Conservation (phyloP, 139 green algal genomes). For the Chlamydomonas sp. region DNA sequence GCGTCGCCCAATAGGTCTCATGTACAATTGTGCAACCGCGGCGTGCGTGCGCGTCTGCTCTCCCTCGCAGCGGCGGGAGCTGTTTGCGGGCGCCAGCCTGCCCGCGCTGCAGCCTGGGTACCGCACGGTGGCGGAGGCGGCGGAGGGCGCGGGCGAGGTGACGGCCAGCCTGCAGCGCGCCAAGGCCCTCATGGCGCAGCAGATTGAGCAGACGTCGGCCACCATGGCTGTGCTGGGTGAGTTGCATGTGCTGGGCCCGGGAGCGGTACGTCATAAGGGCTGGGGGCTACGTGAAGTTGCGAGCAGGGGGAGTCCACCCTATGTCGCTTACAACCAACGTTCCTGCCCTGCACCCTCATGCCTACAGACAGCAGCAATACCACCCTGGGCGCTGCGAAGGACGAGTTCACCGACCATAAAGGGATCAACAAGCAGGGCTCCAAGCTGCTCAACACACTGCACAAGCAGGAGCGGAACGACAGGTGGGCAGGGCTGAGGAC, state of each 20-base stretch:
- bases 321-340: no score
- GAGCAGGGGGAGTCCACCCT: no score
- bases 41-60: neutral
- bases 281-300: neutral
- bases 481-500: slow-evolving; percentile 28
- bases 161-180: slow-evolving; percentile 78
- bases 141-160: slow-evolving; percentile 60
- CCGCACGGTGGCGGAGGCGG: slow-evolving; percentile 54
- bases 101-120: slow-evolving; percentile 53
- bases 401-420: slow-evolving; percentile 71
- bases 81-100: slow-evolving; percentile 55
- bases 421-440: slow-evolving; percentile 52
- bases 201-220: slow-evolving; percentile 76
- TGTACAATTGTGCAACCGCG: neutral
- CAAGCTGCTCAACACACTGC: slow-evolving; percentile 67
- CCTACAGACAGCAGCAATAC: slow-evolving; percentile 58
- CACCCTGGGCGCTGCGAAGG: slow-evolving; percentile 54
- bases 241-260: neutral
- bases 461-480: slow-evolving; percentile 54
- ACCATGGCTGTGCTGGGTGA: slow-evolving; percentile 77
- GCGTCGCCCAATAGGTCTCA: neutral
- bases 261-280: neutral
- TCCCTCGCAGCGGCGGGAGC: slow-evolving; percentile 56
- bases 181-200: slow-evolving; percentile 65
- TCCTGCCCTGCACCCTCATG: neutral